Conservation (phyloP, 139 green algal genomes). For the Chlamydomonas applanata region DNA sequence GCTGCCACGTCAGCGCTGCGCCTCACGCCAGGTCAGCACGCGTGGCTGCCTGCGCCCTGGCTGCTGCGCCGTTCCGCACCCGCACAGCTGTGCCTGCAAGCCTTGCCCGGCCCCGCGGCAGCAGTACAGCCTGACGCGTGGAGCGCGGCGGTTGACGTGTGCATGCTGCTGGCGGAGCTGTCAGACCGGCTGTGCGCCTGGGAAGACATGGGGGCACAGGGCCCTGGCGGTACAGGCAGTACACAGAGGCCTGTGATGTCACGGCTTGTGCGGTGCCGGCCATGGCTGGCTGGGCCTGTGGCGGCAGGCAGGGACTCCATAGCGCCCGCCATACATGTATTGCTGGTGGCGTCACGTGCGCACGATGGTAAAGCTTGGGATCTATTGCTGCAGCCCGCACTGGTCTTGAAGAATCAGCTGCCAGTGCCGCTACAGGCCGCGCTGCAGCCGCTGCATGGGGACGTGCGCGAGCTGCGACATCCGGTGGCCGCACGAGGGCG, state of each 20-base stretch:
- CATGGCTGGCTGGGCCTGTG: not conserved
- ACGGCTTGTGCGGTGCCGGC: not conserved
- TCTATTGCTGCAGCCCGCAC: not conserved
- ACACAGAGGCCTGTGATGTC: not conserved
- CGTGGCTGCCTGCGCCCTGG: not conserved
- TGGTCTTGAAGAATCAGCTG: constrained; percentile 5
- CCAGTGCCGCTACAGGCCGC: constrained; percentile 5
- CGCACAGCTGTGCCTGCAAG: not conserved
- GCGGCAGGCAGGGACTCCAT: not conserved
- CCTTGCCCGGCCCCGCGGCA: not conserved
- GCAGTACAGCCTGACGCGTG: not conserved
- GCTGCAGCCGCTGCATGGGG: not conserved
- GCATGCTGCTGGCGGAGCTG: not conserved
- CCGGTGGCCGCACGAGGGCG: not conserved
- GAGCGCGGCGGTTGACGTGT: not conserved
- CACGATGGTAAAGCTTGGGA: constrained; percentile 1
- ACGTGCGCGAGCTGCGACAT: not conserved
- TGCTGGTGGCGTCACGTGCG: not conserved
- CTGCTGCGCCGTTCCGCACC: not conserved
- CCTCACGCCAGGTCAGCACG: not conserved
- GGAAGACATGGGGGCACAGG: not conserved
- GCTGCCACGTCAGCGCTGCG: not conserved
- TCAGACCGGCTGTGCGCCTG: not conserved
- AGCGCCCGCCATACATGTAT: not conserved
- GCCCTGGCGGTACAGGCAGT: no score